Evolutionary conservation across 192 early-diverging fungal genomes (phyloP).

Genomic region (Martensiomyces pterosporus): DNA sequence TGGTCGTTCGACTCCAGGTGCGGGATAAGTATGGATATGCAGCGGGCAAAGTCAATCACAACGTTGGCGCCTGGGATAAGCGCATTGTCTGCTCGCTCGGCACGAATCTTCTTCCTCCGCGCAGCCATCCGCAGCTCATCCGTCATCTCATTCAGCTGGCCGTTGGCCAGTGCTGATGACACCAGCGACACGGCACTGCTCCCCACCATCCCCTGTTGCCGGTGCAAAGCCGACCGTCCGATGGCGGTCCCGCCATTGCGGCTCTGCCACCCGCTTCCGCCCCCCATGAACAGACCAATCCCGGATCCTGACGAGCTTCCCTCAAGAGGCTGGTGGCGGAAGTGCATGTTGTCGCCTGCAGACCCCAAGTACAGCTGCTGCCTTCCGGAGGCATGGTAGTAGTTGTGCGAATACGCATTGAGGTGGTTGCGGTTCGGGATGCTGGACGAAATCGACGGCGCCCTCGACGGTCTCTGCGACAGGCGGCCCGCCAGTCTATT

Average conservation of each 20-base stretch:
- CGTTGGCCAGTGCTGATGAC: conserved; percentile 24
- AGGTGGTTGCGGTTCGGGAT: conserved; percentile 1
- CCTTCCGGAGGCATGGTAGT: too few relatives aligned
- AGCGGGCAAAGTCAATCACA: conserved; percentile 73
- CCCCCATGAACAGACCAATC: not conserved
- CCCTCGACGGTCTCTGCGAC: conserved; percentile 18
- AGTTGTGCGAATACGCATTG: conserved; percentile 5
- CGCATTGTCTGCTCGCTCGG: conserved; percentile 18
- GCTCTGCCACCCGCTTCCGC: too few relatives aligned
- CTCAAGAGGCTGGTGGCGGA: too few relatives aligned
- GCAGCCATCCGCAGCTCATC: conserved; percentile 47
- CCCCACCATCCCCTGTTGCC: too few relatives aligned
- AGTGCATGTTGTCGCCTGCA: too few relatives aligned
- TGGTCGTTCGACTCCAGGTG: conserved; percentile 69
- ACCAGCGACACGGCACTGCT: conserved; percentile 27
- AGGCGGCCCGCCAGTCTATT: not conserved
- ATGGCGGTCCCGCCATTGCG: too few relatives aligned
- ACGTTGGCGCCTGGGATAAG: conserved; percentile 14
- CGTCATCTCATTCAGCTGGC: conserved; percentile 8
- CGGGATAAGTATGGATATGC: conserved; percentile 78
- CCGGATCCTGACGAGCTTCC: too few relatives aligned
- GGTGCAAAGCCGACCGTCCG: not conserved
- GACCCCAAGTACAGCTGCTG: too few relatives aligned
- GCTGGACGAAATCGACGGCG: conserved; percentile 16
- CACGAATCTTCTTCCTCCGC: conserved; percentile 31